Evolutionary conservation across 1,284 basidiomycete genomes (phyloP), one percentile per base, ranked within the genome.

Genomic region (Gomphus sp.): DNA sequence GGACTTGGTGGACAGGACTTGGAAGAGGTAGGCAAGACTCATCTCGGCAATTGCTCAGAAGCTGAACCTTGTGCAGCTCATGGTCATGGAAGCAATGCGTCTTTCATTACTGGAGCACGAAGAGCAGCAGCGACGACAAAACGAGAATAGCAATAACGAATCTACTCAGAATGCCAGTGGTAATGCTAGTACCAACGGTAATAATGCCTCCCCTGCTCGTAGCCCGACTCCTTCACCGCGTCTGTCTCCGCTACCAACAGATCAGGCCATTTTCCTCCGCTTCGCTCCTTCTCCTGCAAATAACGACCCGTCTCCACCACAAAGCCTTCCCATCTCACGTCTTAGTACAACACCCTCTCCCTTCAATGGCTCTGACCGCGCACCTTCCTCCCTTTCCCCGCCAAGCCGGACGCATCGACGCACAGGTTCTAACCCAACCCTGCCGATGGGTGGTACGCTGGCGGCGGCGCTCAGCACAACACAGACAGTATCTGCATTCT

Each of bases 1-100:
- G 88, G 87, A 12, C 73, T 90, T 65, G 80, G 76, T 45, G 89
- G 87, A 12, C 86, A 89, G 68, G 91, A 95, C 73, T 71, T 95
- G 62, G 93, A 96, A 75, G 93, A 96, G 80, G 91, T 92, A 66
- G 70, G 82, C 48, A 51, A 60, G 66, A 60, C 51, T 55, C 56
- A 37, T 65, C 18, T 14, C 58, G 34, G 49, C 44, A n/a, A 22
- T 43, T 49, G 22, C n/a, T 58, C 33, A n/a, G 10, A 25, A 11
- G 25, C 56, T 22, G 12, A 43, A 50, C 36, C 36, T 41, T 22
- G 18, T 51, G 31, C 66, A 98, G 90, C 75, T 98, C 52, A 98
- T 99, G 95, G 79, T 99, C 57, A 95, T 96, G 91, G 96, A 99
- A 74, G 97, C 96, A 1, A 98, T 99, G 94, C 85, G 96, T 47